Percentiles rank a stretch among this genome's conserved stretches.
Conservation (phyloP, 2,329 filamentous ascomycete genomes). For the Graphiopsis chlorocephala region DNA sequence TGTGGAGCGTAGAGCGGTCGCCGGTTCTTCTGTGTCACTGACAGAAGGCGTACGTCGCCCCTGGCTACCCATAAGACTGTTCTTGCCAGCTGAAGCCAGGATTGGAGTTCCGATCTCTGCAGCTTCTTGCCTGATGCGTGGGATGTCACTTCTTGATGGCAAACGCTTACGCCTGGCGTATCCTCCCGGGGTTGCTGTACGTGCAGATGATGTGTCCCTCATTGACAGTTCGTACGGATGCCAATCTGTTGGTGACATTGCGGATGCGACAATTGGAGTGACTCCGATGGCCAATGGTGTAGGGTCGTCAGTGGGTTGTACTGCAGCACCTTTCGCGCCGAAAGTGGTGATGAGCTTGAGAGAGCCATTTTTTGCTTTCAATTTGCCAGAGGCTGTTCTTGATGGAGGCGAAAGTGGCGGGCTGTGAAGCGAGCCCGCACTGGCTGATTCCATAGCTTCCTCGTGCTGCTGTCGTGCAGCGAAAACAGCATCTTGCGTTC, state of each 20-base stretch:
- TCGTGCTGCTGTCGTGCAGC: constrained; percentile 47
- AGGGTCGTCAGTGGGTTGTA: constrained; percentile 61
- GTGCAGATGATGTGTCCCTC: constrained; percentile 48
- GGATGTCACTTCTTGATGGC: constrained; percentile 57
- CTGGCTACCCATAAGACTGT: background rate
- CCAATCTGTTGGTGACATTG: background rate
- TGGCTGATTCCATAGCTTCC: constrained; percentile 25
- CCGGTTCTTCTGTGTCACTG: constrained; percentile 24
- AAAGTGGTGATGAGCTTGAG: constrained; percentile 92
- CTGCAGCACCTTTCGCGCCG: constrained; percentile 59
- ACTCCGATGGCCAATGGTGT: constrained; percentile 32
- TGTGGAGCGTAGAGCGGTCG: constrained; percentile 25
- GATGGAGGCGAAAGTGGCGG: constrained; percentile 73
- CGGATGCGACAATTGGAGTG: constrained; percentile 75
- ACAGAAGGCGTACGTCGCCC: constrained; percentile 25
- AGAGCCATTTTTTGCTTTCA: constrained; percentile 74
- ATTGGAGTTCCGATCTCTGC: background rate
- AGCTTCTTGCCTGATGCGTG: constrained; percentile 56
- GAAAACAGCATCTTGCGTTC: constrained; percentile 62
- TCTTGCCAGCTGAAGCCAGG: background rate
- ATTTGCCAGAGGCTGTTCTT: constrained; percentile 47
- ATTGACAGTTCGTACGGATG: constrained; percentile 26
- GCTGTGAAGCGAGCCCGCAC: constrained; percentile 59
- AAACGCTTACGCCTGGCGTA: constrained; percentile 63
- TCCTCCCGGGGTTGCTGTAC: constrained; percentile 40